Evolutionary conservation across 116 monocot genomes (phyloP).

Genomic region (Trichopus zeylanicus): DNA sequence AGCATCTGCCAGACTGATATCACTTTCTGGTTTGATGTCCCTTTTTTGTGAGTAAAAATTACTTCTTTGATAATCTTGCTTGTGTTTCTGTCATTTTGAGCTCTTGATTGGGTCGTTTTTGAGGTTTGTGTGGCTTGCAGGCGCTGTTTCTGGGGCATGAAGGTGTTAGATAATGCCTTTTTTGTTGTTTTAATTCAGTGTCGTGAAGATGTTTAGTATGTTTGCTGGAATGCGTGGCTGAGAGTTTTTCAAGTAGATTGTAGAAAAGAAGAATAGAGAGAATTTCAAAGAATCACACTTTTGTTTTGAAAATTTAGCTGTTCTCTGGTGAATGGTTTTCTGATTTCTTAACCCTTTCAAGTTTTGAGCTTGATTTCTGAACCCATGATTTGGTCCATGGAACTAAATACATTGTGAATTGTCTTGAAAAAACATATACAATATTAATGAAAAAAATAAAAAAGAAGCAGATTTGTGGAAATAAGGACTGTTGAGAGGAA

Average conservation of each 20-base stretch:
- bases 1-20: conserved; percentile 34
- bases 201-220: not conserved
- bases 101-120: not conserved
- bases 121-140: conserved; percentile 7
- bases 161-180: conserved; percentile 25
- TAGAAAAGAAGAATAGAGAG: too few relatives aligned
- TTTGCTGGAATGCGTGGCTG: not conserved
- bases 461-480: too few relatives aligned
- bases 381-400: too few relatives aligned
- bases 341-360: too few relatives aligned
- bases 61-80: not conserved
- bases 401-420: too few relatives aligned
- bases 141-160: conserved; percentile 29
- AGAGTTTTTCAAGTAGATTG: not conserved
- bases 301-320: too few relatives aligned
- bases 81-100: not conserved
- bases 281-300: too few relatives aligned
- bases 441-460: too few relatives aligned
- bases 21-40: conserved; percentile 1
- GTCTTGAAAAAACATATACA: too few relatives aligned
- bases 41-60: conserved; percentile 10
- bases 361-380: too few relatives aligned
- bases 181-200: not conserved
- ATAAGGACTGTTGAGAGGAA: too few relatives aligned
- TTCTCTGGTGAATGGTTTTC: too few relatives aligned